Evolutionary conservation across 495 filamentous ascomycete species (phyloP), one percentile per base, ranked within the genome.

Genomic region (Hypoxylon subgilvum): DNA sequence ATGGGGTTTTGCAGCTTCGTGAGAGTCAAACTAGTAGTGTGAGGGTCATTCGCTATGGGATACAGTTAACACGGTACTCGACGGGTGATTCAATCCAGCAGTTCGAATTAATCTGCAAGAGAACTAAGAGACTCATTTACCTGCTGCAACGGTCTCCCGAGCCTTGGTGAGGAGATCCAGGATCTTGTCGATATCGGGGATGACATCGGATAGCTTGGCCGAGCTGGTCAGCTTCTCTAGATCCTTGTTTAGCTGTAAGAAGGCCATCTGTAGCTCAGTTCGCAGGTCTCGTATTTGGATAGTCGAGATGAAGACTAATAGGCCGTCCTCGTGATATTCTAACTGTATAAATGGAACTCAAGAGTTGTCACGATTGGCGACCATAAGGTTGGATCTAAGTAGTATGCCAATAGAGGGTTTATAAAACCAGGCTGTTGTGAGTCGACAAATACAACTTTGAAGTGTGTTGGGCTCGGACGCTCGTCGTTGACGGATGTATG

Each of bases 1-100:
- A 94, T 76, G 0, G 91, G 88, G 58, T 85, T 92, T 64, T 96
- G 91, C 7, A 95, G 84, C 68, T 88, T 94, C 2, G 88, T 86
- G 25, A 98, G 77, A 13, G 84, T 88, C 19, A 88, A 72, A 5
- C 84, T 81, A 8, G 89, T 82, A 23, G 82, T 82, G 40, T 82
- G 82, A 6, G 91, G 86, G 63, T 95, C 90, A 84, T 72, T 60
- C 13, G 68, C 72, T 72, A 51, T 49, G 41, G 31, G 19, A 38
- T 25, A 17, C 25, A 46, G 41, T 45, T 48, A 63, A 46, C 25
- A 58, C 31, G 9, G n/a, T 34, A 12, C 9, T 12, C 4, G 3
- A 34, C 31, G 27, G n/a, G n/a, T n/a, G n/a, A n/a, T n/a, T n/a
- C 23, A 4, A 27, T 41, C 5, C n/a, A 23, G 14, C 1, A 36